Evolutionary conservation across 768 basidiomycete genomes (phyloP), one percentile per base, ranked within the genome.

Genomic region (Clavulina sp.): DNA sequence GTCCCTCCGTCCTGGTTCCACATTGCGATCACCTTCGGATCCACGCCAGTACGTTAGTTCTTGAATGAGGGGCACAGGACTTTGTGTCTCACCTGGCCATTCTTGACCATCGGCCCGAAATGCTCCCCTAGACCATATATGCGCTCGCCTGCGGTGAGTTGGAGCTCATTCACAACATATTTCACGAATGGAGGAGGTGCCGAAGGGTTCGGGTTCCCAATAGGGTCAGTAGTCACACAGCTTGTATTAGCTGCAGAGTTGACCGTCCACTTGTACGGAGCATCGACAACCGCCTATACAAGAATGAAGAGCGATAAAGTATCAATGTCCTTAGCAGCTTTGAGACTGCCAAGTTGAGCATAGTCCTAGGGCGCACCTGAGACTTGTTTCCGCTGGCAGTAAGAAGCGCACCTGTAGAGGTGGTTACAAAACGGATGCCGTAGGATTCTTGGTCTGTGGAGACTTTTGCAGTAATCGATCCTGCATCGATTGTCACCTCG

Each of bases 1-100:
- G 80, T 84, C 30, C 82, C 81, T 23, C 81, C 81, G 58, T 84
- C 81, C 61, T 75, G 73, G 57, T 83, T 81, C 82, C 81, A 84
- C 3, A 81, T 65, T 54, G 70, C 74, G 43, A 82, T 65, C n/a
- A n/a, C n/a, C n/a, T n/a, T n/a, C 3, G 71, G 58, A 60, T 77
- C 78, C 73, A 40, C 52, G 38, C 44, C 9, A n/a, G 7, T 29
- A 21, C 23, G 23, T 4, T 18, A 31, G 18, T 31, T 29, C 34
- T 50, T 44, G 44, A 24, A 28, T 28, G 5, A 21, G 34, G 24
- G 21, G 7, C 19, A 36, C 19, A 53, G 16, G 32, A 53, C n/a
- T 31, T 24, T 18, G 31, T 31, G n/a, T 46, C 26, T 3, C 24
- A 23, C 19, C 34, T 62, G 61, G 13, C 81, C 81, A 56, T 84